Evolutionary conservation across 306 rosid genomes (phyloP).

Genomic region (Ammopiptanthus mongolicus): DNA sequence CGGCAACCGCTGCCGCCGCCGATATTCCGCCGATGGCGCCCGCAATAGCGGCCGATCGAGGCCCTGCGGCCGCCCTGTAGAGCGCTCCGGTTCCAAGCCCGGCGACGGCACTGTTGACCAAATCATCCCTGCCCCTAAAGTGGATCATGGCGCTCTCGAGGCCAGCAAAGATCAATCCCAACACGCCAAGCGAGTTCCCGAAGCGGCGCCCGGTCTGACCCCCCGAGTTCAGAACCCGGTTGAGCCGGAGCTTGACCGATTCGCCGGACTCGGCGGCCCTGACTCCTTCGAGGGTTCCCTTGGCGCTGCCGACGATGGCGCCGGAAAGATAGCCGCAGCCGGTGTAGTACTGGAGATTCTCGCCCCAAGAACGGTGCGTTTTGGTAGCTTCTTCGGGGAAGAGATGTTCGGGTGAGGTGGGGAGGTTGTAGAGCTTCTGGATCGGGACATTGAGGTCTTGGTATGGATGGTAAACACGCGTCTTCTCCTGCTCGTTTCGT

Average conservation of each 20-base stretch:
- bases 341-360: conserved; percentile 62
- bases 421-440: conserved; percentile 59
- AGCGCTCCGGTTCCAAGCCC: conserved; percentile 71
- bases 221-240: conserved; percentile 62
- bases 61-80: conserved; percentile 53
- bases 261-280: conserved; percentile 53
- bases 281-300: conserved; percentile 46
- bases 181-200: conserved; percentile 53
- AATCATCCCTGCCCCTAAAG: conserved; percentile 45
- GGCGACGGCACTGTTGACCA: conserved; percentile 52
- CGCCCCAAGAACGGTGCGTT: conserved; percentile 70
- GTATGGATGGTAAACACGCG: conserved; percentile 59
- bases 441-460: conserved; percentile 59
- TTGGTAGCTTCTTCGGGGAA: conserved; percentile 50
- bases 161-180: conserved; percentile 56
- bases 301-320: conserved; percentile 43
- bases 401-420: conserved; percentile 59
- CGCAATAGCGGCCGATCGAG: conserved; percentile 64
- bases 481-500: conserved; percentile 12
- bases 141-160: conserved; percentile 44
- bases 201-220: conserved; percentile 49
- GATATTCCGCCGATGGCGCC: conserved; percentile 66
- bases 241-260: conserved; percentile 49
- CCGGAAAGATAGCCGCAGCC: conserved; percentile 61
- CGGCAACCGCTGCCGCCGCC: conserved; percentile 55